These are phyloP conservation scores for Mycena metata DNA, from an alignment of 768 basidiomycete genomes.

Conservation along the genomic window DNA sequence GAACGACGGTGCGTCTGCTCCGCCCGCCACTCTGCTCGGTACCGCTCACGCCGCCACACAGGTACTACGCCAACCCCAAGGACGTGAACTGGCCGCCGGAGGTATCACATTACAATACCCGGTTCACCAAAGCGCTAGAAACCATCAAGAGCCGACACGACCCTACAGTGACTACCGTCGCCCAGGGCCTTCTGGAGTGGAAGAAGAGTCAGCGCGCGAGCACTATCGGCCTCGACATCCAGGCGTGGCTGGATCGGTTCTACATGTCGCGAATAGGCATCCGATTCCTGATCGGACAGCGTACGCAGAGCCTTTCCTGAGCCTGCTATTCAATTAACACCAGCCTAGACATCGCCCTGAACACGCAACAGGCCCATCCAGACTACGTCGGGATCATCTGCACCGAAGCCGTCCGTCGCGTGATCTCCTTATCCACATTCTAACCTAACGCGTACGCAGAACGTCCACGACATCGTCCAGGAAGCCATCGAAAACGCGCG, in stretches of 20 bases:
- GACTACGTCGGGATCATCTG: constrained; percentile 99
- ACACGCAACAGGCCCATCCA: constrained; percentile 88
- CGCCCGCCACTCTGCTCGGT: constrained; percentile 8
- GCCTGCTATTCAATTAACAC: constrained; percentile 15
- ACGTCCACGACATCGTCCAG: constrained; percentile 96
- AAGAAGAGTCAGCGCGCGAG: constrained; percentile 79
- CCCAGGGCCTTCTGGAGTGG: constrained; percentile 97
- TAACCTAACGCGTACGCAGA: constrained; percentile 61
- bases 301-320: constrained; percentile 59
- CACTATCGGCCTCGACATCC: constrained; percentile 88
- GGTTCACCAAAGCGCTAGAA: constrained; percentile 90
- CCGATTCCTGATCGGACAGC: constrained; percentile 96
- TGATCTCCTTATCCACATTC: constrained; percentile 2
- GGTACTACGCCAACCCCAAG: constrained; percentile 88
- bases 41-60: constrained; percentile 46
- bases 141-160: constrained; percentile 95
- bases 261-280: constrained; percentile 97
- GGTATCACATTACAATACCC: constrained; percentile 91
- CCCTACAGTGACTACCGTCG: constrained; percentile 97
- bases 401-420: constrained; percentile 79
- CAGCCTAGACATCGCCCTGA: constrained; percentile 88
- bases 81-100: constrained; percentile 89
- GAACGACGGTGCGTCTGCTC: constrained; percentile 75
- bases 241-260: constrained; percentile 96
- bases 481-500: constrained; percentile 99